Evolutionary conservation across 306 rosid species (phyloP).

Genomic region (Mucuna pruriens): DNA sequence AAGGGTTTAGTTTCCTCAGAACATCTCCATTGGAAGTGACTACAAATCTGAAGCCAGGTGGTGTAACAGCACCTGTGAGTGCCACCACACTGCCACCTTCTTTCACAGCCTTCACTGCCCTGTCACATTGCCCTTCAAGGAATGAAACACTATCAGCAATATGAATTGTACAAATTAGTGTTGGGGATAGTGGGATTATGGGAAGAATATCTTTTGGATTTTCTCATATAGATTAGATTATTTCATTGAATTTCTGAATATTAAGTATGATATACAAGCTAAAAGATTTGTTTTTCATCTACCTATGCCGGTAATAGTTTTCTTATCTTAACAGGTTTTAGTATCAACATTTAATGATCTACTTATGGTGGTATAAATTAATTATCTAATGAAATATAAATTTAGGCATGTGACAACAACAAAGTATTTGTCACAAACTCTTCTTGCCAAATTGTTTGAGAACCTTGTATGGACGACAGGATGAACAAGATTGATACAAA

Average conservation of each 20-base stretch:
- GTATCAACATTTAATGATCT: neutral
- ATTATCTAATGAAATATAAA: neutral
- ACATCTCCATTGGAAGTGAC: conserved; percentile 88
- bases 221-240: neutral
- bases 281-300: neutral
- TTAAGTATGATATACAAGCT: neutral
- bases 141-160: neutral
- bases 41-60: conserved; percentile 97
- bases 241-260: neutral
- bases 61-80: conserved; percentile 84
- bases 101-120: conserved; percentile 85
- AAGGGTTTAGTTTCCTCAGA: conserved; percentile 83
- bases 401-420: neutral
- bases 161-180: neutral
- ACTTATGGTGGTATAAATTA: neutral
- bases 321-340: neutral
- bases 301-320: neutral
- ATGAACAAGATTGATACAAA: neutral
- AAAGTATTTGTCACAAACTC: neutral
- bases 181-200: neutral
- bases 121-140: conserved; percentile 85
- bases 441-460: conserved; percentile 4
- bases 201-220: neutral
- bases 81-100: conserved; percentile 94
- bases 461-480: neutral